Evolutionary conservation across 306 rosid genomes (phyloP).

Genomic region (Quercus agrifolia): DNA sequence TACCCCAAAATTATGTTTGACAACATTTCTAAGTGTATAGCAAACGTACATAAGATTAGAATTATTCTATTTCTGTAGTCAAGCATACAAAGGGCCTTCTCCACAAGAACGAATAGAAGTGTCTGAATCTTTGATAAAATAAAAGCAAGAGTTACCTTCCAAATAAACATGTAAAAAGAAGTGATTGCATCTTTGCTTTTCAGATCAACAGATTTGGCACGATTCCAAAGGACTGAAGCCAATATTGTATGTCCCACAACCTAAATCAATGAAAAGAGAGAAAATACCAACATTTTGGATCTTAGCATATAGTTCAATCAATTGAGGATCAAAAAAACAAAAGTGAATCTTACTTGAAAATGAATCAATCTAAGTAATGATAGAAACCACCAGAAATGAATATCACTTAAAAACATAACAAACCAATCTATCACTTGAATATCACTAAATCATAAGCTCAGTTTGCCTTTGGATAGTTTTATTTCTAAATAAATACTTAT

Average conservation of each 20-base stretch:
- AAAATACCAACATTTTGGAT: slow-evolving; percentile 10
- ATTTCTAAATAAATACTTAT: no score
- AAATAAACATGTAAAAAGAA: slow-evolving; percentile 92
- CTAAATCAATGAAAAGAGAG: slow-evolving; percentile 42
- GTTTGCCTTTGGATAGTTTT: no score
- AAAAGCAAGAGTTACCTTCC: slow-evolving; percentile 60
- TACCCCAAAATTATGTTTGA: not conserved
- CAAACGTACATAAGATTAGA: not conserved
- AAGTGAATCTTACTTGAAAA: not conserved
- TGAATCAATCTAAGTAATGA: not conserved
- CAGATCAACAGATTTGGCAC: slow-evolving; percentile 82
- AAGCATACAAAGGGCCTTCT: not conserved
- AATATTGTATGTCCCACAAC: slow-evolving; percentile 65
- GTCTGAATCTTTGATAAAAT: not conserved
- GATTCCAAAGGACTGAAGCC: slow-evolving; percentile 68
- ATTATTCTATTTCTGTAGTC: not conserved
- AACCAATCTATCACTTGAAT: no score
- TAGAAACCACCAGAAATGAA: not conserved
- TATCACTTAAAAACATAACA: no score
- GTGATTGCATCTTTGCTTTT: slow-evolving; percentile 81
- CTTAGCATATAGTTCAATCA: slow-evolving; percentile 7
- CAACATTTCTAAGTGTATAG: not conserved
- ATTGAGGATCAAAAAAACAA: not conserved
- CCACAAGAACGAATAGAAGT: not conserved
- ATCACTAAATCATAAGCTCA: no score